Evolutionary conservation across 345 rosid genomes (phyloP).

Genomic region (Syzygium aqueum): DNA sequence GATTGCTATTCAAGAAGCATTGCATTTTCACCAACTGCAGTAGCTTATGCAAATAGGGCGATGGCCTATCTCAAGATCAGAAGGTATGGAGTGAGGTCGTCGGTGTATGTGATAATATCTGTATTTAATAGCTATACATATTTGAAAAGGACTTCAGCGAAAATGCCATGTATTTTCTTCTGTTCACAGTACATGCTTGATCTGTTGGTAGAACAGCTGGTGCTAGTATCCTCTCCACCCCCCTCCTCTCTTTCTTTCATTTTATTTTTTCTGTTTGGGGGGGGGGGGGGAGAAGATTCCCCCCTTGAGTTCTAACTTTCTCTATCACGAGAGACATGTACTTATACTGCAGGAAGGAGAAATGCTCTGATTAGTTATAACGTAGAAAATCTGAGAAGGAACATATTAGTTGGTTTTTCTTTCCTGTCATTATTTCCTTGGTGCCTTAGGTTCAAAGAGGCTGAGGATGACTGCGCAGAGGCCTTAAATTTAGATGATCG

Average conservation of each 20-base stretch:
- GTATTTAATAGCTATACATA: background rate
- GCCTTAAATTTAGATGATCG: conserved; percentile 85
- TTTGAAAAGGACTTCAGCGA: background rate
- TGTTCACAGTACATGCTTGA: background rate
- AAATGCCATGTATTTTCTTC: background rate
- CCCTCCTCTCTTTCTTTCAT: too few species aligned
- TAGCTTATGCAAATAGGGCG: conserved; percentile 83
- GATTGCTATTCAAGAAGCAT: conserved; percentile 89
- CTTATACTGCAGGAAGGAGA: background rate
- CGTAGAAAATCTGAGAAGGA: background rate
- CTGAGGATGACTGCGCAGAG: conserved; percentile 92
- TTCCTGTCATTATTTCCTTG: background rate
- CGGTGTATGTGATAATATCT: background rate
- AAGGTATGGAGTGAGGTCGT: conserved; percentile 19
- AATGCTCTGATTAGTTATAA: background rate
- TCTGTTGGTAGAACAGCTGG: background rate
- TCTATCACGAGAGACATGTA: background rate
- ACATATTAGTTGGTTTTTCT: background rate
- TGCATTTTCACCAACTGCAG: conserved; percentile 76
- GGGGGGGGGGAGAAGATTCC: too few species aligned
- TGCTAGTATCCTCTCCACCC: background rate
- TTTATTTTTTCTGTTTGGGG: background rate
- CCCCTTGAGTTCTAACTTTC: background rate
- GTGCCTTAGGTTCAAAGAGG: conserved; percentile 55
- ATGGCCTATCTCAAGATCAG: conserved; percentile 86